Evolutionary conservation across 495 filamentous ascomycete genomes (phyloP).

Genomic region (Cryomyces minteri): DNA sequence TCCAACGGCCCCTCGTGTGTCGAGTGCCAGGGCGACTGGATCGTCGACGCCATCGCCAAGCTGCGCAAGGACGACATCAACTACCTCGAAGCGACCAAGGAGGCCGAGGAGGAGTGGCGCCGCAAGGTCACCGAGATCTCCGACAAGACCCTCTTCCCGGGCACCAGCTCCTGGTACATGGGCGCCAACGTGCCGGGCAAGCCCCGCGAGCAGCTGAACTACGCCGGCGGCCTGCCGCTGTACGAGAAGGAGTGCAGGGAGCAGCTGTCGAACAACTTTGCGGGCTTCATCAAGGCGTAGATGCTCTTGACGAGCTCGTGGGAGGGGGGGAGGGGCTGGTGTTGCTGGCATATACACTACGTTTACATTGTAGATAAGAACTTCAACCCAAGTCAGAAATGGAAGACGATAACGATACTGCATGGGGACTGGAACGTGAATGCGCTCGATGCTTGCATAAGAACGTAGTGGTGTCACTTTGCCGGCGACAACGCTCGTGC

Average conservation of each 20-base stretch:
- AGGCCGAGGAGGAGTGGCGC: slow-evolving; percentile 31
- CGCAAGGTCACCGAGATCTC: slow-evolving; percentile 18
- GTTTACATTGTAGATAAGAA: too few species aligned
- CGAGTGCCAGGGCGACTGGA: slow-evolving; percentile 32
- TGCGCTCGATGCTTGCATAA: too few species aligned
- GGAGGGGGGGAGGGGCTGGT: too few species aligned
- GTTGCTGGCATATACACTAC: too few species aligned
- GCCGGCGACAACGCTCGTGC: too few species aligned
- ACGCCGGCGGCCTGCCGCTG: slow-evolving; percentile 20
- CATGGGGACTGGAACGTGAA: too few species aligned
- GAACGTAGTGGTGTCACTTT: too few species aligned
- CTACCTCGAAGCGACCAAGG: slow-evolving; percentile 24
- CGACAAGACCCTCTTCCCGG: slow-evolving; percentile 29
- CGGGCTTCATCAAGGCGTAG: slow-evolving; percentile 3
- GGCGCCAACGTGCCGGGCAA: slow-evolving; percentile 30
- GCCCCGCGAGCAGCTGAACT: slow-evolving; percentile 25
- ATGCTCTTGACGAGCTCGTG: too few species aligned
- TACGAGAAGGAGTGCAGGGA: slow-evolving; percentile 18
- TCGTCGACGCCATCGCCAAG: slow-evolving; percentile 27
- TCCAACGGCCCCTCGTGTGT: slow-evolving; percentile 29
- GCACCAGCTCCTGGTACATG: slow-evolving; percentile 21
- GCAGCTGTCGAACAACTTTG: slow-evolving; percentile 13
- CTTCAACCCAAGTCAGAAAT: too few species aligned
- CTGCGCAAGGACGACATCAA: slow-evolving; percentile 23
- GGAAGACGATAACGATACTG: too few species aligned